Evolutionary conservation across 768 basidiomycete species (phyloP), one percentile per base, ranked within the genome.

Genomic region (Pluteus cervinus): DNA sequence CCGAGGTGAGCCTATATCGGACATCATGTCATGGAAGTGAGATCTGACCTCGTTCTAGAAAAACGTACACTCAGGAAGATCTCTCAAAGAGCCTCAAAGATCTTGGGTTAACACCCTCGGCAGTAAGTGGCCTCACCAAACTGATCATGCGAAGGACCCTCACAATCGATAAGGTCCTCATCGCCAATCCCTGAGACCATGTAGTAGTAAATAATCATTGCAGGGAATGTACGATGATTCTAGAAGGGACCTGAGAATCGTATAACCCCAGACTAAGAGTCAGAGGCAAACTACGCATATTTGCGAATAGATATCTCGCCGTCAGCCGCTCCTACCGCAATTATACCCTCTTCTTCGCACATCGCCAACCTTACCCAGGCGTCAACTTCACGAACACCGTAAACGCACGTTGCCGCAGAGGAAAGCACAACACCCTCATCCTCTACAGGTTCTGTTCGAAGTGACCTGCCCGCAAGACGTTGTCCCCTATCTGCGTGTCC

Each of bases 21-120:
- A 34, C 5, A 7, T 3, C 29, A 21, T 32, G n/a, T 20, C 11
- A 24, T 34, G 20, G 20, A 34, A 30, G 23, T 18, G 6, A 24
- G 24, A 15, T 47, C 37, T 29, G 14, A 42, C 10, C 37, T 34
- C 7, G 18, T 28, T 33, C 20, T 43, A 92, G 90, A 62, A 93
- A 91, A 77, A 72, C 71, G 15, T 96, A 88, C 55, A 55, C 75
- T 16, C 65, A 58, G 3, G 61, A 68, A 5, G 92, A 97, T 50
- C 85, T 91, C 53, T 71, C 71, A n/a, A 83, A 80, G 56, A 80
- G 81, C 15, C 56, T 97, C 47, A 76, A 77, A 41, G 86, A 90
- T 39, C 73, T 94, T 20, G 92, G 89, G 4, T 63, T 97, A 43
- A 92, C 90, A 14, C 92, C 92, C 1, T 92, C 89, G 37, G 91